Evolutionary conservation across 2,329 filamentous ascomycete species (phyloP), one percentile per base, ranked within the genome.

Genomic region (Monosporascus sp.): DNA sequence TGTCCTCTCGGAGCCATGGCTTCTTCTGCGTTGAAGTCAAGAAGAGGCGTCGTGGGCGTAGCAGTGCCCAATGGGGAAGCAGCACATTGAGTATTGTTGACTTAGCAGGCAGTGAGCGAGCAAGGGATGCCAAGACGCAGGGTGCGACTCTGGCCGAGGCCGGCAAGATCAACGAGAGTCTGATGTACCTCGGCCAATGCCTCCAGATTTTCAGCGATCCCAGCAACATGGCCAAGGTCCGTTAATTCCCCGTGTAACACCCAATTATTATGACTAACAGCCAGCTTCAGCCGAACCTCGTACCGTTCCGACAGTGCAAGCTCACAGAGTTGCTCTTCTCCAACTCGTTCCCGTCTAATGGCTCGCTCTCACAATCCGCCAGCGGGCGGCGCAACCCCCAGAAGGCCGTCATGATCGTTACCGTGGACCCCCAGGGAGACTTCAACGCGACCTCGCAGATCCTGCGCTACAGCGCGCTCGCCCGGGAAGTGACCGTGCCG

Each of bases 131-230:
- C 25, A 97, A 97, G 77, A 97, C 94, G 0, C 89, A 91, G 0
- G 94, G 94, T 14, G 86, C 90, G 4, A 97, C 93, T 0, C 80
- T 99, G 15, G 93, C 89, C 0, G 94, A 99, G 73, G 94, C 93
- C 37, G 94, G 94, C 50, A 97, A 97, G 73, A 99, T 99, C 68
- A 99, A 99, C 65, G 92, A 97, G 70, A 96, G 90, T 65, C 75
- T 99, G 66, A 99, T 99, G 94, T 97, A 97, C 68, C 80, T 99
- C 1, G 94, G 94, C 0, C 94, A 97, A 66, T 99, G 94, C 67
- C 80, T 99, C 62, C 93, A 97, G 68, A 93, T 96, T 79, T 93
- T 97, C 68, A 92, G 88, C 55, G 90, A 93, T 62, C 80, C 85
- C 35, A 85, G 86, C 44, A 85, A 79, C 57, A 85, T 84, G 14